Evolutionary conservation across 106 monocot genomes (phyloP), one percentile per base, ranked within the genome.

Genomic region (Posidonia australis): DNA sequence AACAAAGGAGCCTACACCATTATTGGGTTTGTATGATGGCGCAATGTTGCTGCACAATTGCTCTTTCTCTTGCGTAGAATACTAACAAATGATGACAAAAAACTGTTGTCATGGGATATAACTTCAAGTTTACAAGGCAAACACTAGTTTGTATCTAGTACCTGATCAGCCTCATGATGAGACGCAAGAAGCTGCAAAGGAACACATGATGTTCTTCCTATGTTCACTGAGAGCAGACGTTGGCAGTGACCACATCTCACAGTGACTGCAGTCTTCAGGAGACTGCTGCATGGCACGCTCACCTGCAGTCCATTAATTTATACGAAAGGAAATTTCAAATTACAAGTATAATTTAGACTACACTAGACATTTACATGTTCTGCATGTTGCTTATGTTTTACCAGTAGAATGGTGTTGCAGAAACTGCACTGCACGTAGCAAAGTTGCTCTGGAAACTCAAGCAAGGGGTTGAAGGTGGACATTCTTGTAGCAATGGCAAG

Each of bases 361-460:
- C n/a, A 31, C 28, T 12, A 60, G 12, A 46, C 0, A 30, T 49
- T 5, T 47, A 56, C 9, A 54, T 42, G 16, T 13, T 51, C 24
- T 48, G 28, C 18, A 25, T 28, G 31, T 61, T 52, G 24, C 46
- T 29, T 54, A 6, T 29, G 16, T 13, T 44, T 24, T 77, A 88
- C 92, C 70, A 83, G 78, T 18, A 93, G 66, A 52, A 89, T 79
- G 57, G 93, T 93, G 42, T 66, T 63, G 78, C 93, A 93, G 70
- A 89, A 86, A 20, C 81, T 78, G 74, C 93, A 93, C 58, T 93
- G 88, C 25, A 93, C 86, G 25, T 93, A 93, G 63, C 89, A 89
- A 13, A 88, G 83, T 60, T 81, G 85, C 54, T 85, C 82, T 20
- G 81, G 56, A 55, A 92, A 79, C 14, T 92, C 84, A 54, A 82